These are phyloP conservation scores for Lactifluus pinguis DNA, from an alignment of 768 basidiomycete genomes.

Conservation along the genomic window DNA sequence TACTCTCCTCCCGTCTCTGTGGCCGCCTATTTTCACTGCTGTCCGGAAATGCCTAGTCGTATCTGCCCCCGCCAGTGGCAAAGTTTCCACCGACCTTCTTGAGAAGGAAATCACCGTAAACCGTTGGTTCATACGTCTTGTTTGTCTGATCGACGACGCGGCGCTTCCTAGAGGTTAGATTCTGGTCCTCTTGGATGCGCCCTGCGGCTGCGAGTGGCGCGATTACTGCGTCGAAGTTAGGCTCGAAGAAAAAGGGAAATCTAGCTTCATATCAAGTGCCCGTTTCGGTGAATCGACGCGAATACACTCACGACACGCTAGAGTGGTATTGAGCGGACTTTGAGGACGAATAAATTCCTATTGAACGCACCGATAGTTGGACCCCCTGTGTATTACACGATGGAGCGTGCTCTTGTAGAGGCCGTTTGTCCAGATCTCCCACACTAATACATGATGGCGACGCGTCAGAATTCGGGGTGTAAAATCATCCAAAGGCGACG, in stretches of 20 bases:
- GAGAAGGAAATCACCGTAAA: conserved; percentile 75
- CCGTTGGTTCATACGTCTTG: conserved; percentile 36
- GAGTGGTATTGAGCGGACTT: neutral
- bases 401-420: conserved; percentile 86
- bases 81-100: conserved; percentile 72
- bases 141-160: conserved; percentile 16
- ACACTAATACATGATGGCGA: conserved; percentile 44
- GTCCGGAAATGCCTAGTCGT: conserved; percentile 22
- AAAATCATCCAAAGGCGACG: neutral
- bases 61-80: conserved; percentile 31
- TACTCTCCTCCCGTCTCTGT: neutral
- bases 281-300: neutral
- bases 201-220: conserved; percentile 54
- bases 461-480: neutral
- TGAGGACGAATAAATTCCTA: neutral
- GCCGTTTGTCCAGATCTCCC: conserved; percentile 87
- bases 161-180: conserved; percentile 14
- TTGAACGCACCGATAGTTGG: conserved; percentile 47
- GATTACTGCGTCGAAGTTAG: conserved; percentile 68
- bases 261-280: conserved; percentile 29
- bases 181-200: conserved; percentile 32
- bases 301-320: conserved; percentile 59
- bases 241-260: conserved; percentile 92
- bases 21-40: neutral
- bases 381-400: conserved; percentile 69